Evolutionary conservation across 2,329 filamentous ascomycete genomes (phyloP).

Genomic region (Fusarium ramigenum): DNA sequence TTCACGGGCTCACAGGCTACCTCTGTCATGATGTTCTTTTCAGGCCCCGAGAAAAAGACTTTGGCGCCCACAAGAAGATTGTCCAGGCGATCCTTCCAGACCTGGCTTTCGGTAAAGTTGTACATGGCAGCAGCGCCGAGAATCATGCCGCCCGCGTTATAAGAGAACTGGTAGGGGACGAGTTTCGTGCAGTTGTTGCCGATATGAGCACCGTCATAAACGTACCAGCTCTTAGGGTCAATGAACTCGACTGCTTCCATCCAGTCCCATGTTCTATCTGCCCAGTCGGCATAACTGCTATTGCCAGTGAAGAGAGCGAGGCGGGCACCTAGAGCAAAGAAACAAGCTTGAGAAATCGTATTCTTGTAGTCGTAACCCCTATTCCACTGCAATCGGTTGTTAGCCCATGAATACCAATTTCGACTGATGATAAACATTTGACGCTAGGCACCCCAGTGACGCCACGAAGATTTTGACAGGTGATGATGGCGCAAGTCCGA

Average conservation of each 20-base stretch:
- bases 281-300: conserved; percentile 80
- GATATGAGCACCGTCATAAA: conserved; percentile 71
- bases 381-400: conserved; percentile 64
- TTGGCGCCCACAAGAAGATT: conserved; percentile 63
- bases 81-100: conserved; percentile 68
- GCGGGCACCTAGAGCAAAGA: conserved; percentile 71
- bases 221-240: conserved; percentile 61
- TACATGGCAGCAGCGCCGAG: conserved; percentile 75
- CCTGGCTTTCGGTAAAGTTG: conserved; percentile 63
- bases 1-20: conserved; percentile 70
- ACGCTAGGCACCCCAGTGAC: background rate
- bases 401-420: background rate
- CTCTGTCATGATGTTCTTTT: conserved; percentile 70
- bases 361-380: conserved; percentile 83
- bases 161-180: conserved; percentile 72
- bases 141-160: conserved; percentile 74
- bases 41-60: conserved; percentile 63
- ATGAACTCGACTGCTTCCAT: conserved; percentile 67
- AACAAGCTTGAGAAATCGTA: conserved; percentile 69
- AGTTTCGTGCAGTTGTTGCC: conserved; percentile 65
- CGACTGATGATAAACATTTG: background rate
- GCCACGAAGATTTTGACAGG: background rate
- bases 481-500: background rate
- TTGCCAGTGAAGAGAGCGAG: conserved; percentile 83
- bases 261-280: conserved; percentile 77